Percentiles rank a stretch among this genome's conserved stretches.
Evolutionary conservation across 108 stramenopile species (phyloP).

Genomic region (Stephanodiscus triporus): DNA sequence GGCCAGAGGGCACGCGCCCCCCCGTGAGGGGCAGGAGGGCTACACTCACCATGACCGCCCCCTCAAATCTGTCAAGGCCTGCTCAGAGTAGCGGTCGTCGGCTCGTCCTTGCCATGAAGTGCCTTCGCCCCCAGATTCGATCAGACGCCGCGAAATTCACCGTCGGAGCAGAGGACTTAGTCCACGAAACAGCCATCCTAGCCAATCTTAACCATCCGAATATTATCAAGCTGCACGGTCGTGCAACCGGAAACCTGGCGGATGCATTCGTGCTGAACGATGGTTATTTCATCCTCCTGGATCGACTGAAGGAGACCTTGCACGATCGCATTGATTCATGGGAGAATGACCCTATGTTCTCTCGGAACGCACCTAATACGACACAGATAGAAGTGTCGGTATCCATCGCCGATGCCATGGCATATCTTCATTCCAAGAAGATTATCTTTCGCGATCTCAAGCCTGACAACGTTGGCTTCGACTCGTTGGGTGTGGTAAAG

Average conservation of each 20-base stretch:
- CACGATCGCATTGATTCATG: conserved; percentile 67
- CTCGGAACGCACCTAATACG: background rate
- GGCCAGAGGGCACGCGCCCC: no score
- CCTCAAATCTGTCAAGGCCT: conserved; percentile 4
- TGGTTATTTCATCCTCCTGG: conserved; percentile 75
- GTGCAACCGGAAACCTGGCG: background rate
- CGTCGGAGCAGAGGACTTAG: conserved; percentile 33
- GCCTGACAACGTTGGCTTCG: conserved; percentile 59
- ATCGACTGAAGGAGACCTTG: conserved; percentile 73
- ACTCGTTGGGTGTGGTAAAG: conserved; percentile 11
- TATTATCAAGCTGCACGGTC: conserved; percentile 33
- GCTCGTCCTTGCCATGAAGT: conserved; percentile 24
- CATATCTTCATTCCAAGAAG: conserved; percentile 60
- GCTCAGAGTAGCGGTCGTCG: background rate
- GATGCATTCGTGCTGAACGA: conserved; percentile 28
- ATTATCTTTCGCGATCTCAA: conserved; percentile 78
- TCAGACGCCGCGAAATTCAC: conserved; percentile 13
- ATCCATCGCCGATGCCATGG: conserved; percentile 57
- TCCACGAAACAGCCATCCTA: conserved; percentile 37
- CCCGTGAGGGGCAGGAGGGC: no score
- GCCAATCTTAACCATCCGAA: conserved; percentile 31
- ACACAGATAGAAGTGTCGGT: conserved; percentile 13
- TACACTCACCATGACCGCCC: no score
- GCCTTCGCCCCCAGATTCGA: conserved; percentile 21
- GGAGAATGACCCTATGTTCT: conserved; percentile 22